These are phyloP conservation scores for Ascosphaera apis DNA, from an alignment of 2,329 filamentous ascomycete genomes.

Conservation along the genomic window DNA sequence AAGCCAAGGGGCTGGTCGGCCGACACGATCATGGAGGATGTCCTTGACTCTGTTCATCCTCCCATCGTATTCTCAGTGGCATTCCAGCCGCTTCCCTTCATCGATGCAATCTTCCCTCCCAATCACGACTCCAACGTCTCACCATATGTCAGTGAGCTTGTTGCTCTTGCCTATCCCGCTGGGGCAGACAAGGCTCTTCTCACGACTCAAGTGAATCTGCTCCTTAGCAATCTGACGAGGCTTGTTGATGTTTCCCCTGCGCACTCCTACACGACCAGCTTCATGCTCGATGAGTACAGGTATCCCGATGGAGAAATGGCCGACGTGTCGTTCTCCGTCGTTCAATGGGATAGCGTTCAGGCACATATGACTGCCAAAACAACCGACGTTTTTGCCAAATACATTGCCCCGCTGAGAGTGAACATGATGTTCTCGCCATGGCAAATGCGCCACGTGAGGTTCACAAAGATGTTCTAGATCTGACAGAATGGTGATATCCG, in stretches of 20 bases:
- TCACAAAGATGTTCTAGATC: conserved; percentile 11
- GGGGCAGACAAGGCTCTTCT: conserved; percentile 3
- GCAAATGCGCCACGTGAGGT: conserved; percentile 24
- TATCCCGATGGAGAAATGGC: not conserved
- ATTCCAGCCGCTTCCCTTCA: not conserved
- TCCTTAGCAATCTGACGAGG: not conserved
- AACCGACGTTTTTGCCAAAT: conserved; percentile 21
- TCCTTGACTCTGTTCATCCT: not conserved
- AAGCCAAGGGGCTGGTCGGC: not conserved
- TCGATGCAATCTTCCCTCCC: conserved; percentile 11
- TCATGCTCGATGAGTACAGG: not conserved
- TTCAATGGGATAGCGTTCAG: conserved; percentile 30
- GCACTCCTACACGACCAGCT: not conserved
- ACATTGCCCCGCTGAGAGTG: conserved; percentile 20
- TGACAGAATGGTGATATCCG: not conserved
- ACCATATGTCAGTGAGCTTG: conserved; percentile 27
- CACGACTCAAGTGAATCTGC: not conserved
- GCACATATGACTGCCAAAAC: conserved; percentile 25
- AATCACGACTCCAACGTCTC: conserved; percentile 9
- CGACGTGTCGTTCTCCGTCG: conserved; percentile 7
- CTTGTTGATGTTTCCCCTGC: not conserved
- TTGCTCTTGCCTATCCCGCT: conserved; percentile 21
- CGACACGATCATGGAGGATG: not conserved
- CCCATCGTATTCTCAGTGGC: conserved; percentile 2
- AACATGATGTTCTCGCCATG: conserved; percentile 13